Conservation (phyloP, 2,329 filamentous ascomycete genomes). For the Graphiopsis chlorocephala region DNA sequence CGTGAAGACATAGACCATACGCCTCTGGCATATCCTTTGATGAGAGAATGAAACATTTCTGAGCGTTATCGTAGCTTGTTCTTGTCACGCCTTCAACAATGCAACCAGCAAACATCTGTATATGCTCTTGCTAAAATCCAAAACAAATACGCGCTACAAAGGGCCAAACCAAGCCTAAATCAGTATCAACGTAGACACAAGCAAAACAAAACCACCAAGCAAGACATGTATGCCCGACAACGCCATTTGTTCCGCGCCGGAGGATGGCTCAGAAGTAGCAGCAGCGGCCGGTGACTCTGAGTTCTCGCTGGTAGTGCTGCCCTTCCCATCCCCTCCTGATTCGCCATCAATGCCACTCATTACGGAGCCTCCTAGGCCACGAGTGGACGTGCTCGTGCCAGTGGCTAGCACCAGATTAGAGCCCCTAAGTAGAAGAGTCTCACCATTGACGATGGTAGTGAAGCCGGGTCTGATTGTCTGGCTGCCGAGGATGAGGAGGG, state of each 20-base stretch:
- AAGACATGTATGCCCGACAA: neutral
- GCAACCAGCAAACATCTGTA: neutral
- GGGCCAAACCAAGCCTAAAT: neutral
- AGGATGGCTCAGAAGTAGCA: neutral
- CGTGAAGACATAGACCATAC: neutral
- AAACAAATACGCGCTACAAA: neutral
- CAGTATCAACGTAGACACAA: neutral
- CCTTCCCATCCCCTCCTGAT: neutral
- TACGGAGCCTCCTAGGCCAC: neutral
- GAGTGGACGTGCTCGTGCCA: neutral
- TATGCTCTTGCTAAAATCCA: neutral
- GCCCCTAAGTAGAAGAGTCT: conserved; percentile 2
- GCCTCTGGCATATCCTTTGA: neutral
- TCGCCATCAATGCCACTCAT: neutral
- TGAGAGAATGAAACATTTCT: neutral
- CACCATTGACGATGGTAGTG: neutral
- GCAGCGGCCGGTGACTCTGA: neutral
- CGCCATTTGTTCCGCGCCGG: neutral
- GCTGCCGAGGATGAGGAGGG: conserved; percentile 1
- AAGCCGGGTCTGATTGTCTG: neutral
- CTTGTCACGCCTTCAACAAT: neutral
- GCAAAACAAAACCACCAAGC: neutral
- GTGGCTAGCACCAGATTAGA: neutral
- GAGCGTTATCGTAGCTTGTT: neutral
- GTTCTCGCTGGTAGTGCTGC: neutral